Evolutionary conservation across 2,329 filamentous ascomycete species (phyloP).

Genomic region (Fusarium secorum): DNA sequence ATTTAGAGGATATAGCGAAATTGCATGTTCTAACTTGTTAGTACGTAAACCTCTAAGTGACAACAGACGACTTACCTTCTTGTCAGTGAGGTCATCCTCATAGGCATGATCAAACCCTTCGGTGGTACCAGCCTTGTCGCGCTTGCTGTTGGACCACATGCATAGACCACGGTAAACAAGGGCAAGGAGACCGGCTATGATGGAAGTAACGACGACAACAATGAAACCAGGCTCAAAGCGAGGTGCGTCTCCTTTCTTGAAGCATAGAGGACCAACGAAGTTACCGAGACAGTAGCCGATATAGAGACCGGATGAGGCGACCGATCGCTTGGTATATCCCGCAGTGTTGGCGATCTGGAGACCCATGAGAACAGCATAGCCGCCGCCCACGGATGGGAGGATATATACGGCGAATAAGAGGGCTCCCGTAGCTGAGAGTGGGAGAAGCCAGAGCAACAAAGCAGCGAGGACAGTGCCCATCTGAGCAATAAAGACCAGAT

Average conservation of each 20-base stretch:
- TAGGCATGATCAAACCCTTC: slow-evolving; percentile 62
- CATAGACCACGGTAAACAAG: slow-evolving; percentile 55
- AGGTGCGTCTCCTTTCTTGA: slow-evolving; percentile 51
- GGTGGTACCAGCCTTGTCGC: slow-evolving; percentile 52
- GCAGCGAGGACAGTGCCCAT: slow-evolving; percentile 49
- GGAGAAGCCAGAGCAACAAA: slow-evolving; percentile 30
- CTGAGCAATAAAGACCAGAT: slow-evolving; percentile 51
- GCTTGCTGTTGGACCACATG: slow-evolving; percentile 52
- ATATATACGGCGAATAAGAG: slow-evolving; percentile 59
- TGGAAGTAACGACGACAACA: slow-evolving; percentile 47
- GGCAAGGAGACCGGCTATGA: slow-evolving; percentile 45
- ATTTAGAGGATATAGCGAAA: slow-evolving; percentile 27
- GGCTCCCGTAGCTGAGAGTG: slow-evolving; percentile 44
- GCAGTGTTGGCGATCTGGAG: slow-evolving; percentile 57
- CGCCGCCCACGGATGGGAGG: slow-evolving; percentile 53
- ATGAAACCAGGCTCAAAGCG: slow-evolving; percentile 51
- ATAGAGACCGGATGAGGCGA: slow-evolving; percentile 58
- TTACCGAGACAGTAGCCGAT: slow-evolving; percentile 60
- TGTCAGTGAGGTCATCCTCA: slow-evolving; percentile 60
- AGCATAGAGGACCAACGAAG: slow-evolving; percentile 55
- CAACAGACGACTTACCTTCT: slow-evolving; percentile 28
- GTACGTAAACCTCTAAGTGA: fast-evolving
- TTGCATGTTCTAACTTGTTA: slow-evolving; percentile 26
- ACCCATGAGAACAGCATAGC: slow-evolving; percentile 56
- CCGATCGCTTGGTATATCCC: slow-evolving; percentile 59